Evolutionary conservation across 1,139 yeast species (phyloP), one percentile per base, ranked within the genome.

Genomic region (Candida sp.): DNA sequence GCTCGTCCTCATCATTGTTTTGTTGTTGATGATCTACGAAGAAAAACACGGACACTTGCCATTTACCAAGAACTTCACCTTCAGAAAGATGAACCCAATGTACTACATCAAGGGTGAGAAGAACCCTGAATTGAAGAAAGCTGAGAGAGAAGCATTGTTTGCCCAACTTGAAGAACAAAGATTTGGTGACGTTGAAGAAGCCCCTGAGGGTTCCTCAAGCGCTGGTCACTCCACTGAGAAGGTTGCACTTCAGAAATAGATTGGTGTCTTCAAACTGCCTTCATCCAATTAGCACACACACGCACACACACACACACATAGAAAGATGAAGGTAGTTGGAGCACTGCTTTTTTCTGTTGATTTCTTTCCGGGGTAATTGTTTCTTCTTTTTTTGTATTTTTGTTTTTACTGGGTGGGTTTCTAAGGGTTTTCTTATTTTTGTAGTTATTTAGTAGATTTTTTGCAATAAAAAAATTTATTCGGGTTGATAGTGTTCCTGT

Each of bases 41-140:
- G 96, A 90, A 75, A 86, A 75, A 66, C 69, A 68, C 42, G 75
- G 74, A 26, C 75, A 70, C 56, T 69, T 70, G 50, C 75, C 75
- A 54, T 68, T 63, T 68, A 65, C 70, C 61, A 83, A 83, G 70
- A 70, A 69, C 57, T 62, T 85, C 62, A 79, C 78, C 40, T 63
- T 86, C 61, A 73, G 73, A 57, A 72, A 85, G 55, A 70, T 88
- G 70, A 87, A 86, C 70, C 94, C 94, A 68, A 77, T 85, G 80
- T 86, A 85, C 70, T 80, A 85, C 75, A 70, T 87, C 58, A 88
- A 86, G 73, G 80, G 80, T 60, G 85, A 85, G 80, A 80, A 85
- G 78, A 82, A 85, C 72, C 61, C 78, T 51, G 88, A 86, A 60
- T 69, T 87, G 63, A 65, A 83, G 41, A 69, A 70, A 44, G 79